Evolutionary conservation across 2,329 filamentous ascomycete genomes (phyloP), one percentile per base, ranked within the genome.

Genomic region (Calycina herbarum): DNA sequence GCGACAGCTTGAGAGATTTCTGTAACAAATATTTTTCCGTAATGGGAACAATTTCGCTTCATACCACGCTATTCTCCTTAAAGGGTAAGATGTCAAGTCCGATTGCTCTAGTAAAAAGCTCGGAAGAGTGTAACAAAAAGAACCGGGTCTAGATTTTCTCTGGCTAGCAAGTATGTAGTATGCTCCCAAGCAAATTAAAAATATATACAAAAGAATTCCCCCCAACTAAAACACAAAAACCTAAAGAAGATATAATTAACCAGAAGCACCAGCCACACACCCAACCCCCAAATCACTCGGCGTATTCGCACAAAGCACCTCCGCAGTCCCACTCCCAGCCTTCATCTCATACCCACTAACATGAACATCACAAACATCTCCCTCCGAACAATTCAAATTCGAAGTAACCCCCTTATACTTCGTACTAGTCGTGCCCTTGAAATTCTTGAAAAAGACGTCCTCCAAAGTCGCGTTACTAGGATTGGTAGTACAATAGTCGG

Each of bases 321-420:
- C 67, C 48, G 70, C 78, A 67, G 73, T 73, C 66, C 74, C 78
- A 54, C 70, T 73, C 4, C 75, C 72, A 5, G 78, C 70, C 24
- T 72, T 73, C 7, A 81, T 78, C 2, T 66, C 73, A 71, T 76
- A 80, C 2, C 66, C 68, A 5, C 57, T 69, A 27, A 81, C 70
- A 11, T 71, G 70, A 24, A 81, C 70, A 60, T 73, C 77, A 64
- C 79, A 82, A 2, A 75, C 78, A 1, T 78, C 79, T 17, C 70
- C 70, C 2, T 73, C 68, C 2, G 77, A 74, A 59, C 79, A 81
- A 64, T 80, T 69, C 8, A 82, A 61, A 64, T 79, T 79, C 1
- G 74, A 77, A 0, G 76, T 75, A 0, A 72, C 72, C 0, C 76
- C 74, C 4, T 74, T 73, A 65, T 81, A 76, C 57, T 77, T 77